phyloP scores from a whole-genome alignment of 2,329 filamentous ascomycete genomes.

The Ceratocystis albifundus region DNA sequence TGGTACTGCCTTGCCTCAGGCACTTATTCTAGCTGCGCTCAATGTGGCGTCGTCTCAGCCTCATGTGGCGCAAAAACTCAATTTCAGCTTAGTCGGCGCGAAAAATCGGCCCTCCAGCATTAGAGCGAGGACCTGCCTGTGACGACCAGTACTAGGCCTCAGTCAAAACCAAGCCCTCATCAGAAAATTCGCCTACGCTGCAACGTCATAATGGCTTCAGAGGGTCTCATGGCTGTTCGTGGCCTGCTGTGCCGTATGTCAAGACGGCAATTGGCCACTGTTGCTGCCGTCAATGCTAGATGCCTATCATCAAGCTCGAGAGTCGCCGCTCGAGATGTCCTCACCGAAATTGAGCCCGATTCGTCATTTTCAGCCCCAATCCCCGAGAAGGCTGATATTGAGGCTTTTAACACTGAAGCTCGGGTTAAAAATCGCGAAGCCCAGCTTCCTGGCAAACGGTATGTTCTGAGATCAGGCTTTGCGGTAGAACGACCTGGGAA shows the following conservation, averaged over 20 bases:
- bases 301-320: constrained; percentile 19
- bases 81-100: constrained; percentile 12
- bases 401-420: constrained; percentile 35
- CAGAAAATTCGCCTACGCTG: background rate
- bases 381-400: constrained; percentile 32
- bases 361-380: constrained; percentile 32
- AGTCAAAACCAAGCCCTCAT: background rate
- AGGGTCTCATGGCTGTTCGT: constrained; percentile 26
- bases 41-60: background rate
- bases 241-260: constrained; percentile 15
- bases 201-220: constrained; percentile 25
- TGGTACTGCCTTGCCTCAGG: background rate
- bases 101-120: constrained; percentile 18
- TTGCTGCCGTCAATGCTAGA: constrained; percentile 24
- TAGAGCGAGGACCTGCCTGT: background rate
- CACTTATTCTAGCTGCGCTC: too few relatives aligned
- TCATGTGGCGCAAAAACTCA: constrained; percentile 17
- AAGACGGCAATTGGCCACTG: constrained; percentile 21
- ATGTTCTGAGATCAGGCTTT: constrained; percentile 23
- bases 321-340: constrained; percentile 14
- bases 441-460: constrained; percentile 40
- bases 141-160: background rate
- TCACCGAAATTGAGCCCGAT: constrained; percentile 22
- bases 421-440: constrained; percentile 30
- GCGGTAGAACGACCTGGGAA: background rate